These are phyloP conservation scores for Penicilliopsis zonata DNA, from an alignment of 495 filamentous ascomycete genomes.

Conservation along the genomic window DNA sequence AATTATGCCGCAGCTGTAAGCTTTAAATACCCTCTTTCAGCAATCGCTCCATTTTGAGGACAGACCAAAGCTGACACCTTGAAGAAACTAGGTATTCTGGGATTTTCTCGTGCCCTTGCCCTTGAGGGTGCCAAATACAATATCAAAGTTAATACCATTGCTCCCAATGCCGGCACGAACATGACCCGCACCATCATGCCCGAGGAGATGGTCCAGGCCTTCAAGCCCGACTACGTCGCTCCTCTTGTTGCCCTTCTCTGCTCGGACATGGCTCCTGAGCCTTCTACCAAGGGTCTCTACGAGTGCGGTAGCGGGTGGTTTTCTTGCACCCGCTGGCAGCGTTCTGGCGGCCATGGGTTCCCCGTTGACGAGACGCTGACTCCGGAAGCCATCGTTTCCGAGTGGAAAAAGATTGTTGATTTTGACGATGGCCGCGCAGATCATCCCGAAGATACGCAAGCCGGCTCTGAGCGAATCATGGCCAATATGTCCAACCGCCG, in stretches of 20 bases:
- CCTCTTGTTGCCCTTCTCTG: constrained; percentile 79
- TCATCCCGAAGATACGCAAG: constrained; percentile 66
- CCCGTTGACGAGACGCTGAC: constrained; percentile 78
- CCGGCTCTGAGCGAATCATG: constrained; percentile 80
- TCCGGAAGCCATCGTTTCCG: constrained; percentile 69
- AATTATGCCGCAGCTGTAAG: constrained; percentile 89
- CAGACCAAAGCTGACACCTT: no score
- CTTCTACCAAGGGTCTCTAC: constrained; percentile 81
- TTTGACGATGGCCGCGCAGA: constrained; percentile 89
- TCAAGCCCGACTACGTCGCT: constrained; percentile 98
- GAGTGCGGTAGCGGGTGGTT: constrained; percentile 96
- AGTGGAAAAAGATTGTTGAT: constrained; percentile 69
- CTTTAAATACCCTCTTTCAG: constrained; percentile 3
- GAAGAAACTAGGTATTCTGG: constrained; percentile 81
- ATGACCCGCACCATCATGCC: constrained; percentile 95
- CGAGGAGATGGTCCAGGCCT: constrained; percentile 95
- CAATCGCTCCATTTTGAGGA: no score
- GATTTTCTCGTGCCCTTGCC: constrained; percentile 85
- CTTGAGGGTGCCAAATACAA: constrained; percentile 95
- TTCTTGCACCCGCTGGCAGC: constrained; percentile 88
- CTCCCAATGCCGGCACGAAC: constrained; percentile 90
- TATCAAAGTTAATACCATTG: constrained; percentile 97
- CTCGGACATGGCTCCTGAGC: constrained; percentile 77
- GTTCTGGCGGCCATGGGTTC: constrained; percentile 83
- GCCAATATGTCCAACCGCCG: constrained; percentile 74